Conservation (phyloP, 192 early-diverging fungal genomes). For the Rhizoclosmatium sp. region DNA sequence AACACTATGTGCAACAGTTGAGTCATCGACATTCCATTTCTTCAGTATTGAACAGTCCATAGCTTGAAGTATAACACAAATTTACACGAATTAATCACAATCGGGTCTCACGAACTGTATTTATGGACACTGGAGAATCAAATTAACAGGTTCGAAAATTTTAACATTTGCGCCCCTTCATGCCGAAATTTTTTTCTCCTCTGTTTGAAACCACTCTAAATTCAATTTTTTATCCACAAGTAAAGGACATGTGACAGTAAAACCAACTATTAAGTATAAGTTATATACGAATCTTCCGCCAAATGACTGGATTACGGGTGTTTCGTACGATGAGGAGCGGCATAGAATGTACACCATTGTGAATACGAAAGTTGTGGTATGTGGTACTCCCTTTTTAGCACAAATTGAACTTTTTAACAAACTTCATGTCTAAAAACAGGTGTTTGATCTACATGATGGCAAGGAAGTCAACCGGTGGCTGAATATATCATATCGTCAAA, state of each 20-base stretch:
- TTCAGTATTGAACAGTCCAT: slow-evolving; percentile 35
- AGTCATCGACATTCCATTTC: slow-evolving; percentile 39
- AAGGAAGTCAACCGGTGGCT: slow-evolving; percentile 42
- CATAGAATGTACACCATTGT: slow-evolving; percentile 47
- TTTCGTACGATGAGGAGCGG: slow-evolving; percentile 43
- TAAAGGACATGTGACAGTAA: slow-evolving; percentile 34
- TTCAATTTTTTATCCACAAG: background rate
- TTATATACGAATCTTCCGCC: slow-evolving; percentile 38
- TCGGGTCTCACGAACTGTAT: slow-evolving; percentile 42
- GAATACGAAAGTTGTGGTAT: slow-evolving; percentile 57
- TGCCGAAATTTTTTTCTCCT: background rate
- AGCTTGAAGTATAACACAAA: slow-evolving; percentile 44
- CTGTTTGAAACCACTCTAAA: background rate
- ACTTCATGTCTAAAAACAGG: slow-evolving; percentile 46
- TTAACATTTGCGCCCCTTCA: background rate
- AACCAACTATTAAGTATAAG: slow-evolving; percentile 35
- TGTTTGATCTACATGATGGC: slow-evolving; percentile 10
- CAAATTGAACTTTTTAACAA: slow-evolving; percentile 40
- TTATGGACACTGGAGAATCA: slow-evolving; percentile 28
- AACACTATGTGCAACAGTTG: slow-evolving; percentile 45
- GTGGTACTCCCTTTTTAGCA: slow-evolving; percentile 4
- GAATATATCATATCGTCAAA: slow-evolving; percentile 46
- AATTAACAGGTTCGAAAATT: slow-evolving; percentile 10
- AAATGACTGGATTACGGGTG: slow-evolving; percentile 56
- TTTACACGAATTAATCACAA: slow-evolving; percentile 46